Base-by-base conservation (phyloP, 2,329 filamentous ascomycete species). In the Trichoderma polysporum region DNA sequence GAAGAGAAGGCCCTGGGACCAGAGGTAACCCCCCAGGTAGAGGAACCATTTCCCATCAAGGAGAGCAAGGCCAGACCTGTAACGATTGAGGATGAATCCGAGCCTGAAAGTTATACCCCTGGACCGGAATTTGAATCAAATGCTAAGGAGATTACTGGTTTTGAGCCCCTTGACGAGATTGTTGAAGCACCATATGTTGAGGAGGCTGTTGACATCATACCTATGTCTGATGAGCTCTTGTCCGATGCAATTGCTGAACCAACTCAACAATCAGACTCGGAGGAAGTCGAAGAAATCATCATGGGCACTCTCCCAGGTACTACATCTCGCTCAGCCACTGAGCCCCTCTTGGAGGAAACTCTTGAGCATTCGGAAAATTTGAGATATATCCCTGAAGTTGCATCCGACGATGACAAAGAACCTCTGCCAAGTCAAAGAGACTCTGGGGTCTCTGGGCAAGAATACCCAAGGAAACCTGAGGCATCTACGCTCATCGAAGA, bases 51-150 rank as follows among this genome's bases (percentile, higher is more conserved):
- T 7, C 15, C 53, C 12, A 56, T 62, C 41, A 70, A 71, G 67
- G 71, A 70, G 69, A 54, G 45, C 49, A 71, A 68, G 69, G 70
- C 65, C 50, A 73, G 64, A 49, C 61, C 61, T 6, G 50, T 64
- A 37, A 56, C 39, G 7, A 22, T 58, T 19, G 62, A 66, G 4
- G 53, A 58, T 10, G 66, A 66, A 13, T 22, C 25, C n/a, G 45
- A 47, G 9, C 31, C 33, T 25, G 60, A 68, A 35, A 22, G 8
- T 25, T 13, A 45, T 56, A 13, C 52, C 47, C 35, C n/a, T 47
- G 61, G 19, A 29, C 49, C 35, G 1, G 65, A 66, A 29, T 17
- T 39, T 19, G 62, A 66, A 22, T 22, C 19, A 41, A 35, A 15
- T 15, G 17, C 29, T 3, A 41, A 66, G 41, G 19, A 52, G 13